Base-by-base conservation (phyloP, 192 early-diverging fungal species). In the Chytriomyces hyalinus region DNA sequence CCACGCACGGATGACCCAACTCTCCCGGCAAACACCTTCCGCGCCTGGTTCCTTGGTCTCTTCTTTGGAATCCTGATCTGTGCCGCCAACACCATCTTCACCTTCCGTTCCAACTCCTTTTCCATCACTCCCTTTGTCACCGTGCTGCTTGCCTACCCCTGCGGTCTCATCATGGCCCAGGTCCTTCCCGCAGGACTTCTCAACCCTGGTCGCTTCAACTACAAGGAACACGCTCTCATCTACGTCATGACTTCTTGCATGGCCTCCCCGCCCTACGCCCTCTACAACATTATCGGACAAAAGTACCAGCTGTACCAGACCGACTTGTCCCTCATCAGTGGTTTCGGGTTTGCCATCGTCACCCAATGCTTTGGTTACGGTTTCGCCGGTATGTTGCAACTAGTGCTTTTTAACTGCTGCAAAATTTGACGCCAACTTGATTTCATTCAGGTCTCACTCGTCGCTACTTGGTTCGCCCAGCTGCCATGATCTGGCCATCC, bases 401-500 rank as follows among this genome's bases (percentile, higher is more conserved):
- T 85, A 26, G 24, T 36, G 36, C 1, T 36, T 36, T 36, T 22
- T 92, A 88, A 80, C 85, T 95, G 15, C 92, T 95, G 4, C 90
- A 91, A 59, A 36, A 36, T 36, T 36, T 36, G 36, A 36, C 2
- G 36, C 36, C 4, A 36, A 36, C 36, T 3, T n/a, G n/a, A n/a
- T n/a, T n/a, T n/a, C n/a, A n/a, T n/a, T 36, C 36, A 36, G 36
- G 36, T 36, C 36, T 90, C 43, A 86, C 83, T 70, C 89, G 93
- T 44, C 84, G 87, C 24, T 93, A 89, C 81, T 86, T 96, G 22
- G 94, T 96, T 5, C 89, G 92, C 49, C 94, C 94, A 13, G 83
- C 92, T 6, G 82, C 90, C 10, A 95, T 96, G 94, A 83, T 94
- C 50, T 97, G 93, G 93, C 94, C 94, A 10, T 70, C 83, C 5